Evolutionary conservation across 441 rosid species (phyloP).

Genomic region (Populus hybrid): DNA sequence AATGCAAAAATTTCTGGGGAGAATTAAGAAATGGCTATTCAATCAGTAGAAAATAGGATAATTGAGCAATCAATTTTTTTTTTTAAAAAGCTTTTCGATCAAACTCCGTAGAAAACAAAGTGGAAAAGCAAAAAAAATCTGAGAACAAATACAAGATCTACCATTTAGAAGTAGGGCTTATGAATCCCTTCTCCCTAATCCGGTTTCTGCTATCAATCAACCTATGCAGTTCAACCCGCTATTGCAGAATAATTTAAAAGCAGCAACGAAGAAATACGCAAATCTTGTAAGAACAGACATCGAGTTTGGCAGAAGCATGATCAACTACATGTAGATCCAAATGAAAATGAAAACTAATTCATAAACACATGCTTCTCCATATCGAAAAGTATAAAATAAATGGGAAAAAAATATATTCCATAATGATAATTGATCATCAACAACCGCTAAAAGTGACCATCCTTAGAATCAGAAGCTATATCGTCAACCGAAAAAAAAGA

Average conservation of each 20-base stretch:
- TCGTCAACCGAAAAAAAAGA: background rate
- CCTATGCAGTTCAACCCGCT: background rate
- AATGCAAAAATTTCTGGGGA: background rate
- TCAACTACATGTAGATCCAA: background rate
- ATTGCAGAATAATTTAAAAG: background rate
- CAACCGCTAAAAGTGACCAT: slow-evolving; percentile 8
- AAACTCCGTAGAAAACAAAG: background rate
- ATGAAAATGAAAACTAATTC: background rate
- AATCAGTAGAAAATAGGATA: background rate
- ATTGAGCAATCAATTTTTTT: background rate
- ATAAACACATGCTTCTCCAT: background rate
- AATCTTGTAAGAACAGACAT: background rate
- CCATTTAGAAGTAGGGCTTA: background rate
- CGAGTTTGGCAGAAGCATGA: background rate
- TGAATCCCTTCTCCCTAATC: background rate
- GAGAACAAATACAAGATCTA: background rate
- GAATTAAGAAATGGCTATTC: background rate
- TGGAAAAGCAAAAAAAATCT: background rate
- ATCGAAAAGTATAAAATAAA: background rate
- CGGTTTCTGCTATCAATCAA: background rate
- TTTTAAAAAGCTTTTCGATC: background rate
- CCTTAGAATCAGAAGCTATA: slow-evolving; percentile 7
- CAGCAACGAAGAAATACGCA: background rate
- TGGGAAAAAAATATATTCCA: background rate
- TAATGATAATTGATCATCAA: background rate